phyloP scores from a whole-genome alignment of 352 stramenopile species.

The Phytopythium cucurbitacearum region DNA sequence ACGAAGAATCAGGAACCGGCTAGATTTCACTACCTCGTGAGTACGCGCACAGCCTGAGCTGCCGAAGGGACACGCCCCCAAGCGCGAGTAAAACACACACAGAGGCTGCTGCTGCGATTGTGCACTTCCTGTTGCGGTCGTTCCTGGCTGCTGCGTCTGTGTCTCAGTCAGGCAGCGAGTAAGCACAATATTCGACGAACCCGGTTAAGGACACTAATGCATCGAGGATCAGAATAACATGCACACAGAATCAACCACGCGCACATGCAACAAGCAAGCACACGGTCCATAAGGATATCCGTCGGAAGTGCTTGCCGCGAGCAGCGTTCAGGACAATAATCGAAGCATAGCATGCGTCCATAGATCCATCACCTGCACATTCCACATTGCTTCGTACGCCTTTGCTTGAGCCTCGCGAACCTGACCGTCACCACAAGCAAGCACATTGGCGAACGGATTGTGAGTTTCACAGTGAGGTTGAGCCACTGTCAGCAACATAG shows the following conservation, averaged over 20 bases:
- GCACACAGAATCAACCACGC: too few relatives aligned
- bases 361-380: conserved; percentile 10
- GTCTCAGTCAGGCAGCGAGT: too few relatives aligned
- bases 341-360: too few relatives aligned
- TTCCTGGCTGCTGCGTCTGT: too few relatives aligned
- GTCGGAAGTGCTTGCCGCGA: neutral
- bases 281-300: conserved; percentile 4
- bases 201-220: too few relatives aligned
- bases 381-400: conserved; percentile 23
- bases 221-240: too few relatives aligned
- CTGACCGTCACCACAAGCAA: conserved; percentile 6
- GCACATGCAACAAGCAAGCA: too few relatives aligned
- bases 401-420: conserved; percentile 18
- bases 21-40: conserved; percentile 5
- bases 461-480: neutral
- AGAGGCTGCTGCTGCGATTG: neutral
- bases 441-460: neutral
- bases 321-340: too few relatives aligned
- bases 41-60: conserved; percentile 6
- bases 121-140: neutral
- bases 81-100: conserved; percentile 16
- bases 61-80: conserved; percentile 17
- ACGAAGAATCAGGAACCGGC: conserved; percentile 15
- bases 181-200: too few relatives aligned
- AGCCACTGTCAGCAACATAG: conserved; percentile 1